Base-by-base conservation (phyloP, 306 rosid species). In the Ceratonia siliqua region DNA sequence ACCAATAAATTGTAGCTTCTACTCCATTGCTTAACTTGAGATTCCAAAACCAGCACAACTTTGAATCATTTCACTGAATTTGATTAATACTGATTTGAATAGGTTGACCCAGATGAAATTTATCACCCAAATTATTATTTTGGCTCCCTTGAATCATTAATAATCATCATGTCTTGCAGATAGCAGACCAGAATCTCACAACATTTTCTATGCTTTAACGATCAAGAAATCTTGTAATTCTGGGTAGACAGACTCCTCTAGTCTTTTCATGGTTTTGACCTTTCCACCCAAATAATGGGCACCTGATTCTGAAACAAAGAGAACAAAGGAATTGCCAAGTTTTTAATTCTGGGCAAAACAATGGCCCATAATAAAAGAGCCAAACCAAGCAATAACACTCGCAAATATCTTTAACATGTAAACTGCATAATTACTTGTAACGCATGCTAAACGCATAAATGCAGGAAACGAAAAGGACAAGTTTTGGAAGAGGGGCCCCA, bases 371-470 rank as follows among this genome's bases (percentile, higher is more conserved):
- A 33, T 54, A 38, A 39, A 54, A 20, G 61, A 80, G 75, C 14
- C 45, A 54, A 77, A 85, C 61, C 71, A 69, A 79, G 74, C 72
- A 77, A 84, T 75, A 62, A 65, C 50, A 15, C 67, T 56, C 65
- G 64, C 45, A 5, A n/a, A 53, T 20, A 67, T 61, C 67, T 77
- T 61, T 55, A 56, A 64, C 28, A 24, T 32, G 67, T 41, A 61
- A 62, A 62, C 46, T 18, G 18, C 48, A 62, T 62, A 21, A 36
- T 10, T 56, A 57, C 72, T 81, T 56, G 81, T 84, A 89, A 89
- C 88, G 72, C 92, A 86, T 84, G 82, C 38, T 57, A 38, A 30
- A 75, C 32, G 2, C 41, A 73, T 81, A 81, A 85, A 83, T 65
- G 91, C 87, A 70, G 49, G 52, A 68, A 22, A 73, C 62, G 38